Evolutionary conservation across 768 basidiomycete genomes (phyloP).

Genomic region (Mycena amicta): DNA sequence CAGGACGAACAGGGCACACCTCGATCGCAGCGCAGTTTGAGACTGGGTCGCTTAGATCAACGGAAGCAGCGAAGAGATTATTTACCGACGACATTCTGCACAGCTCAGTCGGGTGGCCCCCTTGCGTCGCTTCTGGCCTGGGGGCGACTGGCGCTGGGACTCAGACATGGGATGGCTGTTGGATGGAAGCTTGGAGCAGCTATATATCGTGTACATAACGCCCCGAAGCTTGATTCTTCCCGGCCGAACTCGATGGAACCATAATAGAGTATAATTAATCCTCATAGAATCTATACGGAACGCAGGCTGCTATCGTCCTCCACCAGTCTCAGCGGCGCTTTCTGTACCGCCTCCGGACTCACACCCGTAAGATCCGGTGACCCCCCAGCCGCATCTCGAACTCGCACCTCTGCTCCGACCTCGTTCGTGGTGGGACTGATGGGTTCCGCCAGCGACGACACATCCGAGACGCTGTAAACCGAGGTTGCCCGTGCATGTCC

Average conservation of each 20-base stretch:
- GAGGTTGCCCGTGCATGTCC: slow-evolving; percentile 40
- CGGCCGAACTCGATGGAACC: not conserved
- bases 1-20: slow-evolving; percentile 77
- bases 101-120: slow-evolving; percentile 79
- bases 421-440: slow-evolving; percentile 52
- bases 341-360: slow-evolving; percentile 10
- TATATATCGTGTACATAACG: not conserved
- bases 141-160: slow-evolving; percentile 27
- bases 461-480: slow-evolving; percentile 57
- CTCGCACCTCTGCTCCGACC: slow-evolving; percentile 28
- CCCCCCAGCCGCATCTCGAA: slow-evolving; percentile 34
- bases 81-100: slow-evolving; percentile 76
- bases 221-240: slow-evolving; percentile 2
- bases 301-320: slow-evolving; percentile 9
- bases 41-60: slow-evolving; percentile 35
- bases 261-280: not conserved
- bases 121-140: slow-evolving; percentile 60
- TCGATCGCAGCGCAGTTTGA: slow-evolving; percentile 73
- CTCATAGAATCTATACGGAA: slow-evolving; percentile 1
- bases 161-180: slow-evolving; percentile 38
- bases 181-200: not conserved
- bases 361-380: slow-evolving; percentile 27
- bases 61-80: slow-evolving; percentile 7
- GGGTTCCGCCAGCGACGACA: slow-evolving; percentile 62
- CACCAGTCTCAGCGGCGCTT: not conserved